Evolutionary conservation across 2,329 filamentous ascomycete species (phyloP), one percentile per base, ranked within the genome.

Genomic region (Drechslerella coelobrocha): DNA sequence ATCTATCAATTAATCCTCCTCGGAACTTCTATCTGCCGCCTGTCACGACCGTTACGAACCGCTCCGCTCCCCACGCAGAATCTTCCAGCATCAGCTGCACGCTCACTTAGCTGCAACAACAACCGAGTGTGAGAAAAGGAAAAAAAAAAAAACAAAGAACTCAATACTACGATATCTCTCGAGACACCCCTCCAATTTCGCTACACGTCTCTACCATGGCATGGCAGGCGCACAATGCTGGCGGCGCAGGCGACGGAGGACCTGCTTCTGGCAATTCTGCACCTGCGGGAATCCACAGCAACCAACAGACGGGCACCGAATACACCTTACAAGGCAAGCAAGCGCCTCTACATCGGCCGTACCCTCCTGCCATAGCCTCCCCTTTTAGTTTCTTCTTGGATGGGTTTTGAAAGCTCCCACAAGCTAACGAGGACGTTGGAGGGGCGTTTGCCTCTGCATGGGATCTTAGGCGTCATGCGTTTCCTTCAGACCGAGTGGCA

Each of bases 401-500:
- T 78, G 72, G 48, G 54, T 4, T 48, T 48, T 39, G 12, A 3
- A 14, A 39, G 34, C 34, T 39, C 34, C 34, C 4, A 14, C 12
- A 39, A 14, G 34, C 34, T 39, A 39, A 39, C 34, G 12, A 2
- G 34, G 34, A 10, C 12, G 12, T 39, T n/a, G 34, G 34, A 10
- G 34, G 34, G 34, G 5, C 34, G 4, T 39, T 41, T 61, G 68
- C 19, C 27, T 47, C 24, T 63, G 54, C 37, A 26, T 31, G n/a
- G 34, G 34, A 39, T 39, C 4, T 14, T 75, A 94, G 91, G 94
- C 78, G 94, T 99, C 37, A 99, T 99, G 94, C 92, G 94, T 80
- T 99, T 99, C 79, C 86, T 99, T 39, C 94, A 99, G 81, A 94
- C 94, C 51, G 93, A 99, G 85, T 99, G 94, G 94, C 94, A 99